phyloP scores from a whole-genome alignment of 352 stramenopile species.

The Phytophthora litchii region DNA sequence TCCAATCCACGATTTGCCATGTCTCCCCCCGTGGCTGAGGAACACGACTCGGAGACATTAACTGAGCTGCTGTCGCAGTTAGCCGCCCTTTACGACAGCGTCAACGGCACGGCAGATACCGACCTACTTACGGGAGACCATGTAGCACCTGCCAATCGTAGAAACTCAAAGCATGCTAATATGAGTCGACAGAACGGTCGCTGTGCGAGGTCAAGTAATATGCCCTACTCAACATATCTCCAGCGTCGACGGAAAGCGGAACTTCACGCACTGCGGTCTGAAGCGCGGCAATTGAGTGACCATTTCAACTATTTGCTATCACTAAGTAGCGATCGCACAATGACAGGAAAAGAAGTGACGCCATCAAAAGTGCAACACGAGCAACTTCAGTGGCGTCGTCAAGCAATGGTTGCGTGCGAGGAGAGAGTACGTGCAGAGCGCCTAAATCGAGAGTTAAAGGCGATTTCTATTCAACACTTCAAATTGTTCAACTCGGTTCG shows the following conservation, averaged over 20 bases:
- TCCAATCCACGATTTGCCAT: no score
- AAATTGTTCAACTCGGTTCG: slow-evolving; percentile 2
- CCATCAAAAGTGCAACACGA: background rate
- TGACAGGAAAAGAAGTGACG: background rate
- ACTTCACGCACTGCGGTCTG: background rate
- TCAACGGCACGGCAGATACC: no score
- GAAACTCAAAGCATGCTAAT: no score
- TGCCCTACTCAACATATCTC: slow-evolving; percentile 7
- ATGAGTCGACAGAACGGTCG: no score
- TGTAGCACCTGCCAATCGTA: no score
- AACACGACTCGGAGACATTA: no score
- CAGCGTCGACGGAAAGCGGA: slow-evolving; percentile 4
- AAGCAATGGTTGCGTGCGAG: background rate
- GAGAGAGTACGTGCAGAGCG: background rate
- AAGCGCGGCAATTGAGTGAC: background rate
- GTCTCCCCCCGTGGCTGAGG: no score
- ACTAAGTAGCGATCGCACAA: background rate
- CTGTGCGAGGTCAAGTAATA: no score
- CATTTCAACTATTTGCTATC: background rate
- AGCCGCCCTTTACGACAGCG: no score
- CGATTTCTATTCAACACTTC: background rate
- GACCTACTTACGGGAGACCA: no score
- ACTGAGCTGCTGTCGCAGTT: no score
- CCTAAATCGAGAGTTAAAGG: slow-evolving; percentile 7
- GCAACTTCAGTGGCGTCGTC: background rate